Evolutionary conservation across 129 eudicot genomes (phyloP).

Genomic region (Centaurea solstitialis): DNA sequence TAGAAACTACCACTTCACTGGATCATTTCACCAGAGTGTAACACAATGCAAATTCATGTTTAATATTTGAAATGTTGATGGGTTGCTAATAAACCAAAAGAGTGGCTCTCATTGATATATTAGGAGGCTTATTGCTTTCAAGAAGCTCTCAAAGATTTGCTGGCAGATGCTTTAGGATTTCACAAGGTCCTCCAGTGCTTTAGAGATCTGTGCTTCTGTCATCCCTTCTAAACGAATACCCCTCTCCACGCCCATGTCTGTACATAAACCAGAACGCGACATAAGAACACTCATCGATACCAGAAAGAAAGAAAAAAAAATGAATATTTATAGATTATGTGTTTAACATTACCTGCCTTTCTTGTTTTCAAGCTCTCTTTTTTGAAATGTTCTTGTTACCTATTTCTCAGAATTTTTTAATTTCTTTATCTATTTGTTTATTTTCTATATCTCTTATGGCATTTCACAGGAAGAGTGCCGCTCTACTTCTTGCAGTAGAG

Average conservation of each 20-base stretch:
- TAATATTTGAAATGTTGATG: slow-evolving; percentile 7
- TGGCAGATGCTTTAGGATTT: slow-evolving; percentile 45
- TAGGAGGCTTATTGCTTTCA: slow-evolving; percentile 29
- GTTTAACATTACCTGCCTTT: neutral
- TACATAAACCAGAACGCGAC: slow-evolving; percentile 12
- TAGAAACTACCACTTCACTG: neutral
- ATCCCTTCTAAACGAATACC: slow-evolving; percentile 85
- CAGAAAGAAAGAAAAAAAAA: neutral
- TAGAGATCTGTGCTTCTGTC: slow-evolving; percentile 70
- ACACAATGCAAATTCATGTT: slow-evolving; percentile 8
- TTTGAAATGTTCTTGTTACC: no score
- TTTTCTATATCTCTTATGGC: no score
- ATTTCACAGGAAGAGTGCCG: no score
- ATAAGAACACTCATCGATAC: neutral
- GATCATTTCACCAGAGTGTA: neutral
- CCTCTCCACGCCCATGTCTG: slow-evolving; percentile 91
- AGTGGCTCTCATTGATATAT: neutral
- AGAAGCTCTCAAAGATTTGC: neutral
- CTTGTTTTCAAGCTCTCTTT: neutral
- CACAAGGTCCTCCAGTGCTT: slow-evolving; percentile 68
- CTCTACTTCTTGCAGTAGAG: no score
- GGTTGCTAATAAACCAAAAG: neutral
- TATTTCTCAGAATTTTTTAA: no score
- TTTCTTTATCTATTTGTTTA: no score
- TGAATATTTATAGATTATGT: neutral